A percentile compares a stretch with the other conserved stretches of the same genome.
These are phyloP conservation scores for Leccinum pallidistipes DNA, from an alignment of 1,284 basidiomycete genomes.

Conservation along the genomic window DNA sequence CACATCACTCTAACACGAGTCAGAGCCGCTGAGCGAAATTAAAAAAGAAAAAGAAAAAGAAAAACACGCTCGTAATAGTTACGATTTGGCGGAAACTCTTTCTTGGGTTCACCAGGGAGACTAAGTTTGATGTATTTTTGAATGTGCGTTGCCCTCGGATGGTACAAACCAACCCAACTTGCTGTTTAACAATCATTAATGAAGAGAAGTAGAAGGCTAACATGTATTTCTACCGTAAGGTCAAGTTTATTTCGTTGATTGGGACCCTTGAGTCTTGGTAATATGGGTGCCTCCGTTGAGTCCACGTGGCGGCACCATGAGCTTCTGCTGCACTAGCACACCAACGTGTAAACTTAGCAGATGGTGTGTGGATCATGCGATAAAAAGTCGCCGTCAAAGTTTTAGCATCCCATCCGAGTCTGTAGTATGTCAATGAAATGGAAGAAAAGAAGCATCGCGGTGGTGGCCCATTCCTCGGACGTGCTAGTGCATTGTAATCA, in stretches of 20 bases:
- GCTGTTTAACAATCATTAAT: not conserved
- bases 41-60: not conserved
- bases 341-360: not conserved
- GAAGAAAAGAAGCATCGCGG: not conserved
- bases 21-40: not conserved
- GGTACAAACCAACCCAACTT: not conserved
- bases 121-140: not conserved
- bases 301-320: not conserved
- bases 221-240: not conserved
- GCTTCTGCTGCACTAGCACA: not conserved
- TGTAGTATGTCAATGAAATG: not conserved
- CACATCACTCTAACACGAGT: not conserved
- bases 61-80: not conserved
- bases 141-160: not conserved
- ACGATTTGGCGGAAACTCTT: not conserved
- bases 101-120: not conserved
- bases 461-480: not conserved
- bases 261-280: not conserved
- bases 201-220: not conserved
- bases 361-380: not conserved
- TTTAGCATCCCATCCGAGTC: not conserved
- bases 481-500: not conserved
- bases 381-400: not conserved
- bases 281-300: not conserved
- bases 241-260: not conserved